These are phyloP conservation scores for Myxozyma udenii DNA, from an alignment of 805 yeast genomes.

Conservation along the genomic window DNA sequence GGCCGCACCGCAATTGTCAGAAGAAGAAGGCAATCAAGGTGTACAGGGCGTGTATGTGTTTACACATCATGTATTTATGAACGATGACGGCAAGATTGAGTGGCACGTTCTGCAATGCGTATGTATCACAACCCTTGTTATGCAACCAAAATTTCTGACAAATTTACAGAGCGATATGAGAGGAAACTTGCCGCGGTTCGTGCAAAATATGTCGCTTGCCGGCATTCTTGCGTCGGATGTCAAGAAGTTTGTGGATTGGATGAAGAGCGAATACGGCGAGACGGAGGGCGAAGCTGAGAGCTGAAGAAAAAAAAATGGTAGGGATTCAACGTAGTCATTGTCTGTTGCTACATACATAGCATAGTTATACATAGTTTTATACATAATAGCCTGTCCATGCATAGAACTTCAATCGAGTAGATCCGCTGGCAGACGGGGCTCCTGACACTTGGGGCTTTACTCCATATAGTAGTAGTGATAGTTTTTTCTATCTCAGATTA, in stretches of 20 bases:
- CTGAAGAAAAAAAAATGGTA: too few relatives aligned
- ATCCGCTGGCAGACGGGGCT: too few relatives aligned
- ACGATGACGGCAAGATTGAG: constrained; percentile 11
- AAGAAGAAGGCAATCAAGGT: constrained; percentile 17
- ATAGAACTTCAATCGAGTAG: too few relatives aligned
- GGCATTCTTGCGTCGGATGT: constrained; percentile 21
- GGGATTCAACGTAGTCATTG: too few relatives aligned
- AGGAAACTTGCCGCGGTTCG: constrained; percentile 25
- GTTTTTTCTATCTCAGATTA: too few relatives aligned
- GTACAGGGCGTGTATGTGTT: constrained; percentile 23
- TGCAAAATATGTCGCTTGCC: constrained; percentile 21
- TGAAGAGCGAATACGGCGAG: constrained; percentile 18
- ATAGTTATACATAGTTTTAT: too few relatives aligned
- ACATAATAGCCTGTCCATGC: too few relatives aligned
- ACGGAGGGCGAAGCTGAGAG: background rate
- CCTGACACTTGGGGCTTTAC: too few relatives aligned
- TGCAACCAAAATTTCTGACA: background rate
- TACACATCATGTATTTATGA: constrained; percentile 15
- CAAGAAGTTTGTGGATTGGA: constrained; percentile 15
- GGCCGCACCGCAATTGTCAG: constrained; percentile 22
- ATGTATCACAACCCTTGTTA: background rate
- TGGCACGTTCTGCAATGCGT: constrained; percentile 21
- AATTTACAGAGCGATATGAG: constrained; percentile 23
- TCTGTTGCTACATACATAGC: too few relatives aligned
- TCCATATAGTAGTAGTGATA: too few relatives aligned